A percentile compares a stretch with the other conserved stretches of the same genome.
Conservation (phyloP, 1,284 basidiomycete species). For the Ustilago loliicola region DNA sequence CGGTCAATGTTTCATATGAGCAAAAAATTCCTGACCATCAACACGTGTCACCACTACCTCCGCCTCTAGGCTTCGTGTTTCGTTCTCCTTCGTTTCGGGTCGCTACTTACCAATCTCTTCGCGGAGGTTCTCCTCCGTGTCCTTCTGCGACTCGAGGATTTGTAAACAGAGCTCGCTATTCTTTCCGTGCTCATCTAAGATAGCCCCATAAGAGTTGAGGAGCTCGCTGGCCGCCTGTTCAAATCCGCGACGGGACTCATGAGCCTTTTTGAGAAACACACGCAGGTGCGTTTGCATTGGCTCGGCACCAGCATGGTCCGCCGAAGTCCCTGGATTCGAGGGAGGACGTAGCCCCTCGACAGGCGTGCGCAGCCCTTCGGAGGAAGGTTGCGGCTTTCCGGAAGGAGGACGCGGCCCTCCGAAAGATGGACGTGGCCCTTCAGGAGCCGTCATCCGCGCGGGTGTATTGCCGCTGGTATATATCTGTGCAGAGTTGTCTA, state of each 20-base stretch:
- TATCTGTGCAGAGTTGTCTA: too few relatives aligned
- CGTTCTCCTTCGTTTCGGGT: not conserved
- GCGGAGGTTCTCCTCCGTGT: not conserved
- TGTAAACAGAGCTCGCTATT: not conserved
- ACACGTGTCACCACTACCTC: not conserved
- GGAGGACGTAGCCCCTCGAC: not conserved
- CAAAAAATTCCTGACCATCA: not conserved
- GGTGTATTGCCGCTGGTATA: too few relatives aligned
- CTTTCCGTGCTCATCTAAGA: not conserved
- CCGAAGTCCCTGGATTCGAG: not conserved
- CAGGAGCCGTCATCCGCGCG: not conserved
- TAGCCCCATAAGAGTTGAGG: not conserved
- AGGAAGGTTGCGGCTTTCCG: too few relatives aligned
- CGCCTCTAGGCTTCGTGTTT: not conserved
- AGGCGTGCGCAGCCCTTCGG: too few relatives aligned
- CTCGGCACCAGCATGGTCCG: not conserved
- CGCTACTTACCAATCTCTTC: constrained; percentile 1
- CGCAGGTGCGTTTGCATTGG: not conserved
- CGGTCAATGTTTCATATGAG: not conserved
- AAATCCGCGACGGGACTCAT: not conserved
- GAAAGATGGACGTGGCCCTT: not conserved
- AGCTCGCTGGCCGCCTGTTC: not conserved
- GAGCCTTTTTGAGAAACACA: not conserved
- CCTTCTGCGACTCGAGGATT: not conserved
- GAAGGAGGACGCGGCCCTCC: too few relatives aligned